Evolutionary conservation across 192 early-diverging fungal genomes (phyloP).

Genomic region (Gaertneriomyces semiglobifer): DNA sequence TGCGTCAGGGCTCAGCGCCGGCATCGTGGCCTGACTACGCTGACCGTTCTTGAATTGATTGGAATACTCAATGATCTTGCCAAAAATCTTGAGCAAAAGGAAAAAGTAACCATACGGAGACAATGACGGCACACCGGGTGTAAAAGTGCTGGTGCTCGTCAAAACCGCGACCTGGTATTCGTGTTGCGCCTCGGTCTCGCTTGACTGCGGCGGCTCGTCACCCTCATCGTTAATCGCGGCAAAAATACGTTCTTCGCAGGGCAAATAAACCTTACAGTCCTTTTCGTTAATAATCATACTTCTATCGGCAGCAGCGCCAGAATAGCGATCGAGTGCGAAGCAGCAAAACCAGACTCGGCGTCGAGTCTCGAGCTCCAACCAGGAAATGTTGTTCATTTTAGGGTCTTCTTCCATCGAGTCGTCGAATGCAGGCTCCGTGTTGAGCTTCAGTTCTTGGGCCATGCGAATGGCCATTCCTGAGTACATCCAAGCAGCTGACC

Average conservation of each 20-base stretch:
- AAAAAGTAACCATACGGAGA: slow-evolving; percentile 32
- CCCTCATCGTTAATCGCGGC: slow-evolving; percentile 8
- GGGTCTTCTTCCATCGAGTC: neutral
- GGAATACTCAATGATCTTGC: slow-evolving; percentile 41
- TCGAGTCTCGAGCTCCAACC: slow-evolving; percentile 43
- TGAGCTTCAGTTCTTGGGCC: slow-evolving; percentile 42
- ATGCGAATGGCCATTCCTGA: slow-evolving; percentile 50
- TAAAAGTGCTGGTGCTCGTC: slow-evolving; percentile 33
- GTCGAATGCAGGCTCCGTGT: slow-evolving; percentile 37
- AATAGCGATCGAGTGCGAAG: slow-evolving; percentile 42
- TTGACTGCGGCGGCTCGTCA: slow-evolving; percentile 1
- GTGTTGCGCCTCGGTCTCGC: neutral
- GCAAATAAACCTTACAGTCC: slow-evolving; percentile 49
- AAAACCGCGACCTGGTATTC: slow-evolving; percentile 36
- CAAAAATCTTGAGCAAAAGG: slow-evolving; percentile 45
- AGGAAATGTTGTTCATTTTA: slow-evolving; percentile 1
- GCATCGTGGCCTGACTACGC: slow-evolving; percentile 5
- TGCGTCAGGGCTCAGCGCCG: slow-evolving; percentile 12
- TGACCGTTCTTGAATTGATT: slow-evolving; percentile 27
- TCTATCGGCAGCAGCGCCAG: slow-evolving; percentile 36
- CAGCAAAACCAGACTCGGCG: slow-evolving; percentile 48
- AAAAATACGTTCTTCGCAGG: slow-evolving; percentile 14
- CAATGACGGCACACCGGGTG: slow-evolving; percentile 30
- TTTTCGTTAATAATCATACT: slow-evolving; percentile 41
- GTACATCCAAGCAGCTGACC: slow-evolving; percentile 48